phyloP scores from a whole-genome alignment of 805 yeast genomes.

The Wickerhamiella parazyma region DNA sequence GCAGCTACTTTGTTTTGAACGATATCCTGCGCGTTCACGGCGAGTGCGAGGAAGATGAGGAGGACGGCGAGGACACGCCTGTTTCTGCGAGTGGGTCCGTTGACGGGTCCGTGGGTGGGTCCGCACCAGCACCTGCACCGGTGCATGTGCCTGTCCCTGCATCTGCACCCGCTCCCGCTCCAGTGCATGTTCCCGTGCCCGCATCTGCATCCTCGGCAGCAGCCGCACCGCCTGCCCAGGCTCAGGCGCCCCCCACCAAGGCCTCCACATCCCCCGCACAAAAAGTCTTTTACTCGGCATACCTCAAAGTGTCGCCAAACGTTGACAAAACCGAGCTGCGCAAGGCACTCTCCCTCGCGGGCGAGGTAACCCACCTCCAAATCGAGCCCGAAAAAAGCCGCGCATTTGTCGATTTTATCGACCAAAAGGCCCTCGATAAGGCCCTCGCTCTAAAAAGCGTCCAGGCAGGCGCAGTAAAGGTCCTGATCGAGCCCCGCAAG shows the following conservation, averaged over 20 bases:
- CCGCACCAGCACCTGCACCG: slow-evolving; percentile 8
- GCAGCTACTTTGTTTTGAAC: slow-evolving; percentile 26
- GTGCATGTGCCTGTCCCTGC: neutral
- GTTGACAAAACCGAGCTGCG: slow-evolving; percentile 21
- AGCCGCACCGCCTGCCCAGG: too few relatives aligned
- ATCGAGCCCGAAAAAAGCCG: slow-evolving; percentile 23
- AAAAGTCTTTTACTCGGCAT: slow-evolving; percentile 22
- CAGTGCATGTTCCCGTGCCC: neutral
- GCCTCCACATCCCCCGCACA: neutral
- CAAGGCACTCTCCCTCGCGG: slow-evolving; percentile 23
- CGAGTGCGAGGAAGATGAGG: slow-evolving; percentile 21
- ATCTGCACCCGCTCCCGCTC: neutral
- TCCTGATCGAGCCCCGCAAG: slow-evolving; percentile 10
- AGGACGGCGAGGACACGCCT: neutral
- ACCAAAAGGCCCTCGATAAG: slow-evolving; percentile 9
- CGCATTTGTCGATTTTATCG: slow-evolving; percentile 27
- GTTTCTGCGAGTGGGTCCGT: slow-evolving; percentile 11
- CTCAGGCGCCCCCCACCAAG: slow-evolving; percentile 5
- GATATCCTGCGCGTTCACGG: slow-evolving; percentile 28
- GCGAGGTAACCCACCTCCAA: slow-evolving; percentile 25
- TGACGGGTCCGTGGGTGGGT: slow-evolving; percentile 9
- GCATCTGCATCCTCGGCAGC: slow-evolving; percentile 6
- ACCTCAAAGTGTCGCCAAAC: slow-evolving; percentile 23
- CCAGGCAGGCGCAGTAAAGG: slow-evolving; percentile 4
- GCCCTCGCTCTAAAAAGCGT: slow-evolving; percentile 3